Evolutionary conservation across 2,329 filamentous ascomycete species (phyloP), one percentile per base, ranked within the genome.

Genomic region (Didymellaceae sp.): DNA sequence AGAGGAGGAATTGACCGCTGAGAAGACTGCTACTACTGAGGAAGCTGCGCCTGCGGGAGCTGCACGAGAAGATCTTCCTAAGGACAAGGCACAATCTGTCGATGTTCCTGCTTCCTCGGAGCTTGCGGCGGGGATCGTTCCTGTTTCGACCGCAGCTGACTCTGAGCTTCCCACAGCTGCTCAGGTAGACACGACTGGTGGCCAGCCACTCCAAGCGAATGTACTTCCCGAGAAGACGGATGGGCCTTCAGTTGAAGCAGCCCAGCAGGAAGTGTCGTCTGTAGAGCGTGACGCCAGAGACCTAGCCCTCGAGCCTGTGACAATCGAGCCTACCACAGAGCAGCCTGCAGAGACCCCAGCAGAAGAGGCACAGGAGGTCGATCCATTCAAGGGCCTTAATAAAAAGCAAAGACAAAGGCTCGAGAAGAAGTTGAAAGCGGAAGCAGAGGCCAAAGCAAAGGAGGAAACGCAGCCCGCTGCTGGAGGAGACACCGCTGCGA

Each of bases 381-480:
- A 51, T 24, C 47, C 34, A 0, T 51, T 51, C 24, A 16, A 32
- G n/a, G 47, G 47, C 11, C 41, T 51, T 2, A 51, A 24, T 16
- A 51, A 51, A 24, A 51, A 39, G 10, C 28, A 51, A 25, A 60
- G 51, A 30, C 67, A 65, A 56, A 68, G 61, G 55, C 52, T 66
- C 8, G 58, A 63, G 43, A 57, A 62, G 35, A 49, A 51, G 25
- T 21, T 44, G 9, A 47, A 47, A n/a, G 45, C 37, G 13, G 45
- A 47, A 9, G 42, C 42, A 14, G 35, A 38, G 9, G 35, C 35
- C 21, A 20, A 11, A 25, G 38, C 52, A 28, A 55, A 61, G 48
- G 35, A 38, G n/a, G 35, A 38, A 35, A 8, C 33, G 4, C 31
- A 58, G 30, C 52, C 59, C 6, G 21, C 14, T 25, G 34, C 22